Conservation (phyloP, 2,329 filamentous ascomycete species). For the Talaromyces sp. region DNA sequence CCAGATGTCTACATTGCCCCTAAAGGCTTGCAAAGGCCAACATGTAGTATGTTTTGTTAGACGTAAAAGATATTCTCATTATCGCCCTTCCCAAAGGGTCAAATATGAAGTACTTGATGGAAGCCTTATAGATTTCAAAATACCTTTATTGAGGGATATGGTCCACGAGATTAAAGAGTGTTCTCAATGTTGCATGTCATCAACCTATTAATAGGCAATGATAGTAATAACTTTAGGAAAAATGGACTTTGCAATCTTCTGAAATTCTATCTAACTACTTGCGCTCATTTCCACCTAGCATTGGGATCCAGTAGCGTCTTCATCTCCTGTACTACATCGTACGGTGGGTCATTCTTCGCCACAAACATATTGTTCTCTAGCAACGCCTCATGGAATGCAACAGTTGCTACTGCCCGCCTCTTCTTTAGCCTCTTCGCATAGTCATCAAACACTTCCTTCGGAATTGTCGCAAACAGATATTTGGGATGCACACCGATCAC, state of each 20-base stretch:
- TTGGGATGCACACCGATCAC: constrained; percentile 95
- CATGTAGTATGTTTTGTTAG: too few relatives aligned
- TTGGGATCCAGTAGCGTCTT: background rate
- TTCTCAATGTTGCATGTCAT: too few relatives aligned
- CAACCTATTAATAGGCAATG: background rate
- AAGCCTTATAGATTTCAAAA: too few relatives aligned
- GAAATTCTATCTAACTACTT: background rate
- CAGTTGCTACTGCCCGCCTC: background rate
- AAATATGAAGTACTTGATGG: too few relatives aligned
- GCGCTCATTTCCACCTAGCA: background rate
- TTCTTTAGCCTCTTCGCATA: background rate
- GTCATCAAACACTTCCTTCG: background rate
- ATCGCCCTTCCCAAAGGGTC: too few relatives aligned
- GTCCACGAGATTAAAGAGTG: too few relatives aligned
- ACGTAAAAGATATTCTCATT: too few relatives aligned
- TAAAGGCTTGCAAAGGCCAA: too few relatives aligned
- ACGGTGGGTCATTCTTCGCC: background rate
- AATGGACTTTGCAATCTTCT: background rate
- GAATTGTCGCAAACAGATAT: constrained; percentile 78
- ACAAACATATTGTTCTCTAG: background rate
- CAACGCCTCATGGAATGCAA: background rate
- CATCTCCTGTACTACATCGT: constrained; percentile 1
- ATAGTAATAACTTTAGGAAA: background rate
- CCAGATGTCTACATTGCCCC: too few relatives aligned
- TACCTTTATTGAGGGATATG: too few relatives aligned